Evolutionary conservation across 208 protist genomes (phyloP).

Genomic region (Leishmania tarentolae): DNA sequence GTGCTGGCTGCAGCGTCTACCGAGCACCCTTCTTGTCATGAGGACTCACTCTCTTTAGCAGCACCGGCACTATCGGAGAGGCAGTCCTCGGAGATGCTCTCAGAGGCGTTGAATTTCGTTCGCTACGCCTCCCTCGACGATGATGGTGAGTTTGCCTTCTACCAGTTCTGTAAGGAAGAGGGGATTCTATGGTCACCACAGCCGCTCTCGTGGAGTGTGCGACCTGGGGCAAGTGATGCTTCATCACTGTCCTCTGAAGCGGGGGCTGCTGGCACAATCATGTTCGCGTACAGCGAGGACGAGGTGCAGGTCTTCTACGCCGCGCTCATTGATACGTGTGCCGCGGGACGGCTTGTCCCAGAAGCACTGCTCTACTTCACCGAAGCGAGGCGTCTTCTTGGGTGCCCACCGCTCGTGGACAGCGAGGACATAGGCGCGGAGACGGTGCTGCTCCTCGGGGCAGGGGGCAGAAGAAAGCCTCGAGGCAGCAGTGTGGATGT

Average conservation of each 20-base stretch:
- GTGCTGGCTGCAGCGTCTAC: background rate
- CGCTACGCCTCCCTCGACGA: constrained; percentile 69
- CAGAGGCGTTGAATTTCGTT: constrained; percentile 9
- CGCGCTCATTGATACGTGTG: constrained; percentile 62
- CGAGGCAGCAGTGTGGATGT: background rate
- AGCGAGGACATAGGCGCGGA: constrained; percentile 13
- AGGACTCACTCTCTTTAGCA: background rate
- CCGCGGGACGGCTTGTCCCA: constrained; percentile 48
- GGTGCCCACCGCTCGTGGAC: constrained; percentile 19
- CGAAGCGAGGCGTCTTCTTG: constrained; percentile 34
- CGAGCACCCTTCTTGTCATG: background rate
- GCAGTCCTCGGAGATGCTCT: constrained; percentile 8
- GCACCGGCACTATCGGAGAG: background rate
- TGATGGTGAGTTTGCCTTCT: constrained; percentile 77
- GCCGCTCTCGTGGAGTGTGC: background rate
- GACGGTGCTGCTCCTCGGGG: background rate
- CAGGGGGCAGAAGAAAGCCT: background rate
- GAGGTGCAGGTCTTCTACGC: constrained; percentile 61
- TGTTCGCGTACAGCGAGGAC: constrained; percentile 15
- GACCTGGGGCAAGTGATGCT: background rate
- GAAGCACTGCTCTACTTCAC: constrained; percentile 57
- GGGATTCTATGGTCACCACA: constrained; percentile 34
- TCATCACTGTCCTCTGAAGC: background rate
- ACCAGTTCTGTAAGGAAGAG: constrained; percentile 44
- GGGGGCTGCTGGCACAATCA: background rate